Conservation (phyloP, 352 stramenopile species). For the Aphanomyces invadans region DNA sequence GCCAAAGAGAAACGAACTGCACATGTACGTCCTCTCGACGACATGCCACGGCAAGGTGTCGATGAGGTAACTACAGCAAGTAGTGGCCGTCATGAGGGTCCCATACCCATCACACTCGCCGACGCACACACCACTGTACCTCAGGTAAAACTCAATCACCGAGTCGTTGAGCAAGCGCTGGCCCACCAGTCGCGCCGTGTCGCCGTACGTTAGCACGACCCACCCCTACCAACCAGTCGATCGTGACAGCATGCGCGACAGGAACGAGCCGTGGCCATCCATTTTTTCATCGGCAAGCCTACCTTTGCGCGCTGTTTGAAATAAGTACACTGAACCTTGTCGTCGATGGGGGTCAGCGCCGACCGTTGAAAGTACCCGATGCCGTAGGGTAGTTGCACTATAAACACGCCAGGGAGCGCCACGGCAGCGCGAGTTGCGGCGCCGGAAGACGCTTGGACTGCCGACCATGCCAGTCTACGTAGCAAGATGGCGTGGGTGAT, state of each 20-base stretch:
- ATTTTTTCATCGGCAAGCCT: not conserved
- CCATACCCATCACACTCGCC: no score
- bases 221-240: constrained; percentile 17
- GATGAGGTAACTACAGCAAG: constrained; percentile 23
- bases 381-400: constrained; percentile 8
- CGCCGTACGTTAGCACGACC: constrained; percentile 20
- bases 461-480: no score
- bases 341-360: not conserved
- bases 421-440: not conserved
- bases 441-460: no score
- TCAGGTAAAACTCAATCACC: constrained; percentile 20
- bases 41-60: not conserved
- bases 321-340: constrained; percentile 5
- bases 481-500: no score
- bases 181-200: constrained; percentile 6
- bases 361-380: constrained; percentile 8
- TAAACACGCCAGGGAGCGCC: not conserved
- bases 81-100: no score
- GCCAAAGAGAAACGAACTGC: constrained; percentile 22
- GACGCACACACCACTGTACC: not conserved
- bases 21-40: not conserved
- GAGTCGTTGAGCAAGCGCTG: constrained; percentile 10
- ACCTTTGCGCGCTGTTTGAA: constrained; percentile 4
- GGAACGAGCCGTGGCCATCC: no score
- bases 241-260: no score